Evolutionary conservation across 31 red algal genomes (phyloP).

Genomic region (Porphyra umbilicalis): DNA sequence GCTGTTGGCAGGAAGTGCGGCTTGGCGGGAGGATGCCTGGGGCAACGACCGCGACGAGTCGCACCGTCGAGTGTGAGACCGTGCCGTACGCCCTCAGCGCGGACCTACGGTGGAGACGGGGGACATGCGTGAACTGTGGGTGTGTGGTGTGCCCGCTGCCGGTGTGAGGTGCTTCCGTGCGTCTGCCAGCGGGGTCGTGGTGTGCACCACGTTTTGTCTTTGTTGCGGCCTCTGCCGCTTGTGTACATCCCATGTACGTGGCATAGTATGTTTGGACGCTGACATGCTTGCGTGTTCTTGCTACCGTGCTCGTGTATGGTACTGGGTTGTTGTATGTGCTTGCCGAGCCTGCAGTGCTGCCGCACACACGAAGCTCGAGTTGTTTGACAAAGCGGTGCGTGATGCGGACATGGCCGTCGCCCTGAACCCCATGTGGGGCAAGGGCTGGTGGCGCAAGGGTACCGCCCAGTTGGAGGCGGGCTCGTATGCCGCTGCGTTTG

Average conservation of each 20-base stretch:
- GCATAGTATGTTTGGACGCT: not conserved
- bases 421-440: constrained; percentile 67
- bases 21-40: too few species aligned
- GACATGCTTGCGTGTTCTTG: not conserved
- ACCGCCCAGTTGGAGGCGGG: constrained; percentile 51
- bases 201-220: too few species aligned
- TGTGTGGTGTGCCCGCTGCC: too few species aligned
- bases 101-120: too few species aligned
- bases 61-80: too few species aligned
- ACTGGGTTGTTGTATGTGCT: not conserved
- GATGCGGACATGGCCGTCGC: constrained; percentile 77
- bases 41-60: too few species aligned
- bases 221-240: not conserved
- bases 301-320: not conserved
- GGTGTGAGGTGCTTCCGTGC: too few species aligned
- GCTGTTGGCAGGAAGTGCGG: too few species aligned
- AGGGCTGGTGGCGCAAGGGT: constrained; percentile 84
- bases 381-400: constrained; percentile 26
- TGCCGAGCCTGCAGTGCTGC: not conserved
- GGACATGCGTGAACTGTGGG: too few species aligned
- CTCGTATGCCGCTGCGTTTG: constrained; percentile 33
- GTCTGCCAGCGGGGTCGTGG: too few species aligned
- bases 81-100: too few species aligned
- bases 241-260: not conserved
- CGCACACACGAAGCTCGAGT: constrained; percentile 56